Evolutionary conservation across 2,329 filamentous ascomycete genomes (phyloP).

Genomic region (Penicillium sclerotiorum): DNA sequence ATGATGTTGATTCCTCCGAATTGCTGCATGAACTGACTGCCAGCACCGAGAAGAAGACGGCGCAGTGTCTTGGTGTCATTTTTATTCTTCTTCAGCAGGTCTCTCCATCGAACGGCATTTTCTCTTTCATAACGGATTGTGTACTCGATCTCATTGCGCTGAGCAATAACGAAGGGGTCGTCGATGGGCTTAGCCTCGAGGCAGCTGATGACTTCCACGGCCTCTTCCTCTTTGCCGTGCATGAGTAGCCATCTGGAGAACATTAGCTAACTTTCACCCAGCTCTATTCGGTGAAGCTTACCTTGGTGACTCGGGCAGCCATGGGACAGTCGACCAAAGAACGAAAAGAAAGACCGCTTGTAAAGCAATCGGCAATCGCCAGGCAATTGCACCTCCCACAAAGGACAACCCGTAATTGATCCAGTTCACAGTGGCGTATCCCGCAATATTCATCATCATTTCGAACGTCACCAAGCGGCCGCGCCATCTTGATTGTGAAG

Average conservation of each 20-base stretch:
- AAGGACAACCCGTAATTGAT: conserved; percentile 57
- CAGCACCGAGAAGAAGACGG: conserved; percentile 16
- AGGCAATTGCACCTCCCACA: conserved; percentile 43
- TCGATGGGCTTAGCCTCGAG: conserved; percentile 49
- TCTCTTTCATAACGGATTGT: conserved; percentile 54
- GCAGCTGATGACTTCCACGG: conserved; percentile 52
- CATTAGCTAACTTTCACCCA: not conserved
- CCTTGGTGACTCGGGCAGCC: conserved; percentile 30
- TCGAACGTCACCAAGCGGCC: conserved; percentile 53
- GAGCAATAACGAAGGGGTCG: conserved; percentile 50
- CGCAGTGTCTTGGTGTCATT: conserved; percentile 23
- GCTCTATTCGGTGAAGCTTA: not conserved
- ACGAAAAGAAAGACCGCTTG: conserved; percentile 55
- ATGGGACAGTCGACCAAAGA: conserved; percentile 47
- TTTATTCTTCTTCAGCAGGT: conserved; percentile 43
- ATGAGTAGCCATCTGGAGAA: conserved; percentile 45
- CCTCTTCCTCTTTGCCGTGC: conserved; percentile 49
- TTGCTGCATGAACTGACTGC: conserved; percentile 23
- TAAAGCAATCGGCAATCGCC: conserved; percentile 52
- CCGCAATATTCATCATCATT: conserved; percentile 55
- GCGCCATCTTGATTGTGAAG: conserved; percentile 47
- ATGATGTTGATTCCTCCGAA: conserved; percentile 24
- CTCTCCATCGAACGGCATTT: conserved; percentile 53
- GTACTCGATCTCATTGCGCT: conserved; percentile 51
- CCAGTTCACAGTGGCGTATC: conserved; percentile 56